Evolutionary conservation across 768 basidiomycete genomes (phyloP), one percentile per base, ranked within the genome.

Genomic region (Rhodotorula paludigena): DNA sequence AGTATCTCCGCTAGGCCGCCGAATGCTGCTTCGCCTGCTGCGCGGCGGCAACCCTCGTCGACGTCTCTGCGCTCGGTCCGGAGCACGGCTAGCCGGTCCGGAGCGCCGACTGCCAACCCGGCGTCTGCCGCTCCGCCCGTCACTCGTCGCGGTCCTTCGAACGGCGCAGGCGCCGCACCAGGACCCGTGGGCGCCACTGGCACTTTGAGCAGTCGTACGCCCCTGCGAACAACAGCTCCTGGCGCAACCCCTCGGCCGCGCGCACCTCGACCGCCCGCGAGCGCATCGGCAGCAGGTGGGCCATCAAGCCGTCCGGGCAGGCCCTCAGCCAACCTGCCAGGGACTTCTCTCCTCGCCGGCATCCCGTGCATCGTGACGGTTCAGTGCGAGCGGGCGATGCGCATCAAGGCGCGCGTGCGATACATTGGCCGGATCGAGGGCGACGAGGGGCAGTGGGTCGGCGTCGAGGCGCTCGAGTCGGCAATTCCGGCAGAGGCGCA

Each of bases 351-450:
- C 42, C 87, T 89, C 42, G 85, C 92, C 35, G 90, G 90, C 15
- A 92, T 92, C 41, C 89, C 91, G 0, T 92, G 91, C 79, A 90
- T 92, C 77, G 88, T 92, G 69, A 84, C 89, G 5, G 87, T 73
- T 25, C 44, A n/a, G 47, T 15, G 9, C 47, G 11, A 9, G n/a
- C n/a, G 47, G 47, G 47, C 88, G 44, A 86, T 87, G 69, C 84
- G 89, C 15, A 90, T 92, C 82, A 86, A 88, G 57, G 91, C 91
- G 1, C 87, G 85, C 74, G 91, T 90, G 30, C 81, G 90, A 9
- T 92, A 93, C 76, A 90, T 93, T 58, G 91, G 71, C 2, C 28
- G n/a, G 28, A 89, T 93, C 3, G 82, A 84, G 56, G 91, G 90
- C 44, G 89, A 91, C 77, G 72, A 76, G 9, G 91, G 91, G 1